These are phyloP conservation scores for Pulveroboletus ravenelii DNA, from an alignment of 768 basidiomycete species.

Conservation along the genomic window DNA sequence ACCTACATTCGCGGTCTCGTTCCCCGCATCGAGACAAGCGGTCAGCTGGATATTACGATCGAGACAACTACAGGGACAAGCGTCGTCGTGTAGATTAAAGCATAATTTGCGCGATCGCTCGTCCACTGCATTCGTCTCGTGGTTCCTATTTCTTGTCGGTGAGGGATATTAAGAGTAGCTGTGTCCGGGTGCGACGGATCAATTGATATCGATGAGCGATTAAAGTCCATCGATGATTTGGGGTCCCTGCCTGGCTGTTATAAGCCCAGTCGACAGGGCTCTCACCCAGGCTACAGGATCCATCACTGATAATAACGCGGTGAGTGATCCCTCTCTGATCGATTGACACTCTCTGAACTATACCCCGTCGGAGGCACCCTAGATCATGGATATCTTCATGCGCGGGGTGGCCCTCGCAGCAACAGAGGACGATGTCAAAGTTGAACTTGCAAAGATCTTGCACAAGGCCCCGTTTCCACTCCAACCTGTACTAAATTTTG, in stretches of 20 bases:
- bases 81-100: conserved; percentile 53
- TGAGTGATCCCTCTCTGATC: conserved; percentile 11
- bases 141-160: not conserved
- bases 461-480: conserved; percentile 33
- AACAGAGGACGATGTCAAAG: conserved; percentile 28
- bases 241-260: conserved; percentile 5
- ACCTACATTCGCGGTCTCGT: conserved; percentile 31
- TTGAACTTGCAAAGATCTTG: conserved; percentile 30
- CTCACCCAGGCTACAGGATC: not conserved
- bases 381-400: conserved; percentile 36
- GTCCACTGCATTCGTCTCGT: conserved; percentile 8
- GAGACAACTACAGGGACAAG: conserved; percentile 42
- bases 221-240: not conserved
- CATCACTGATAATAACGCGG: conserved; percentile 11
- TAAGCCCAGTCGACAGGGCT: conserved; percentile 6
- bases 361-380: not conserved
- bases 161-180: not conserved
- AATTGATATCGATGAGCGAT: conserved; percentile 18
- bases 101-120: conserved; percentile 7
- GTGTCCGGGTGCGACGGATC: conserved; percentile 1
- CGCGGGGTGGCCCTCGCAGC: conserved; percentile 26
- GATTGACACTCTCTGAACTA: not conserved
- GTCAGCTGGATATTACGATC: conserved; percentile 26
- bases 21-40: conserved; percentile 29
- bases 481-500: conserved; percentile 30